Percentiles rank a stretch among this genome's conserved stretches.
Conservation (phyloP, 208 protist genomes). For the Borovskyia barvae region DNA sequence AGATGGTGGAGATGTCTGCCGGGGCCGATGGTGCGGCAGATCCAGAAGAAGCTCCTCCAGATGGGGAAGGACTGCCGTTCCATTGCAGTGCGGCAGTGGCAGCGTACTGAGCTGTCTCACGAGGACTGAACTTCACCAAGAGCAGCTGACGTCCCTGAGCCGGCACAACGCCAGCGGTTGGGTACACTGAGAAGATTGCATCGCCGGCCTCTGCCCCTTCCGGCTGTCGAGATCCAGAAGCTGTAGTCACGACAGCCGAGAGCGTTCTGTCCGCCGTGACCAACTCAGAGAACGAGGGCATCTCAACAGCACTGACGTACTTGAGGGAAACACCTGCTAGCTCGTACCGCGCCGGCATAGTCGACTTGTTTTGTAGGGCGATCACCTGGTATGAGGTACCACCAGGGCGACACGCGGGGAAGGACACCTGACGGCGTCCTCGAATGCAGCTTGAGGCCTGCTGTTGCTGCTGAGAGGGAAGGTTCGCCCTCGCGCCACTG, state of each 20-base stretch:
- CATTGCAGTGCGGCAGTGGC: slow-evolving; percentile 42
- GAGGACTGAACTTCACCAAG: slow-evolving; percentile 61
- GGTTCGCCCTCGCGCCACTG: not conserved
- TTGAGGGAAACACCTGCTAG: slow-evolving; percentile 32
- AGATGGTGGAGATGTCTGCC: slow-evolving; percentile 33
- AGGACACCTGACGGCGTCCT: slow-evolving; percentile 18
- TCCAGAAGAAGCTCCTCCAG: not conserved
- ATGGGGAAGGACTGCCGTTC: slow-evolving; percentile 26
- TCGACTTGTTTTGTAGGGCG: slow-evolving; percentile 57
- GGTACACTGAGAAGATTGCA: slow-evolving; percentile 50
- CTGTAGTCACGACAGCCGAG: not conserved
- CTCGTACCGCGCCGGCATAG: slow-evolving; percentile 51
- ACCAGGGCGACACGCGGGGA: slow-evolving; percentile 54
- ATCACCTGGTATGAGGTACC: slow-evolving; percentile 56
- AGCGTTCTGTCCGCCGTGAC: not conserved
- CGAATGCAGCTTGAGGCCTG: slow-evolving; percentile 8
- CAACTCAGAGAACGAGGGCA: slow-evolving; percentile 7
- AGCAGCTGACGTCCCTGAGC: slow-evolving; percentile 43
- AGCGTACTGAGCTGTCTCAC: slow-evolving; percentile 37
- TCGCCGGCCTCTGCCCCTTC: slow-evolving; percentile 20
- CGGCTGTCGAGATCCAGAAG: not conserved
- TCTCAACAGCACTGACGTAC: slow-evolving; percentile 43
- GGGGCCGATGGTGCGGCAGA: not conserved
- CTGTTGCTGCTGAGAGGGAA: not conserved
- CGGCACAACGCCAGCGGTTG: slow-evolving; percentile 51